phyloP scores from a whole-genome alignment of 2,329 filamentous ascomycete genomes.

The Botrytis tulipae region DNA sequence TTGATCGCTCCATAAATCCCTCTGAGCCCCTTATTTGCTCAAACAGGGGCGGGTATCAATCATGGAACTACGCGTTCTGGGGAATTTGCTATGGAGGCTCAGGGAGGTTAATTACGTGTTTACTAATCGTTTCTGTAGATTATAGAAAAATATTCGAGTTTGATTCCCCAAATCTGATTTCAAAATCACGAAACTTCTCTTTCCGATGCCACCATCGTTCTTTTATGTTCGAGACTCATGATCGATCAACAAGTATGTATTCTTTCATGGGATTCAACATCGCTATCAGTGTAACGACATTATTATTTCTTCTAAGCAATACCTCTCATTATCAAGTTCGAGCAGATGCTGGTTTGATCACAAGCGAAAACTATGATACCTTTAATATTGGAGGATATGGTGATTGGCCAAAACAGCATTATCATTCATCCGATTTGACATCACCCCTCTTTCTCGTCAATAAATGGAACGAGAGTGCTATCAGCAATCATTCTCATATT shows the following conservation, averaged over 20 bases:
- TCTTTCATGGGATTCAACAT: neutral
- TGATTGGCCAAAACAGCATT: conserved; percentile 8
- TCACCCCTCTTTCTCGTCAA: conserved; percentile 16
- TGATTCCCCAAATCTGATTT: neutral
- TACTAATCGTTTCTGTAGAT: neutral
- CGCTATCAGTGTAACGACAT: neutral
- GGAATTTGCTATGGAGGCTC: neutral
- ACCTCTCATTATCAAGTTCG: neutral
- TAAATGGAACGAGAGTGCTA: conserved; percentile 10
- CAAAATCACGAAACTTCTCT: conserved; percentile 16
- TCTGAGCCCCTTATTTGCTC: conserved; percentile 2
- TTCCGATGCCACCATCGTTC: conserved; percentile 17
- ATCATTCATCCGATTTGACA: conserved; percentile 9
- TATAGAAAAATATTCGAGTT: neutral
- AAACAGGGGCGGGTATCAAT: neutral
- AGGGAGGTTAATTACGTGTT: neutral
- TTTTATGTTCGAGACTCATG: neutral
- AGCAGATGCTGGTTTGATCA: conserved; percentile 9
- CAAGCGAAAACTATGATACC: conserved; percentile 5
- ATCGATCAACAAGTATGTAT: neutral
- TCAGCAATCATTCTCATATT: conserved; percentile 15
- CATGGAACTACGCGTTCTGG: neutral
- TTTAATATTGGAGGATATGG: conserved; percentile 13
- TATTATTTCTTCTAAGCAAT: neutral
- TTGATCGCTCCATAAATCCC: neutral